Evolutionary conservation across 129 eudicot genomes (phyloP), one percentile per base, ranked within the genome.

Genomic region (Flaveria trinervia): DNA sequence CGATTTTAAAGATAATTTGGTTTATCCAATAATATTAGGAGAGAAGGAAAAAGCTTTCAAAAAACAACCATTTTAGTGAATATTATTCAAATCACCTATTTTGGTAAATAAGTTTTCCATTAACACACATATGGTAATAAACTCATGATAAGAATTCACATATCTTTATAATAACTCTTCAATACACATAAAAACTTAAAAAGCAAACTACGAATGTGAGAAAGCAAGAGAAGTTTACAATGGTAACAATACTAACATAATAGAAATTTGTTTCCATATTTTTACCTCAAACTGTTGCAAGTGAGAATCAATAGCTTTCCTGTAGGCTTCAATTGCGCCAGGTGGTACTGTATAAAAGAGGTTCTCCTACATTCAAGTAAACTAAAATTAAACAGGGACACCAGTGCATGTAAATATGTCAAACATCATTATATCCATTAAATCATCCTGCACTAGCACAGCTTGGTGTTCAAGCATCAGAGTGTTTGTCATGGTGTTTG

Each of bases 281-380:
- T 68, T 68, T 85, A 91, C 99, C 97, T 91, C 89, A 67, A 30
- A 73, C 59, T 81, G 84, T 22, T 75, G 85, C 77, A 86, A 82
- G 82, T 85, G 91, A 46, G 88, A 84, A 86, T 87, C 99, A 28
- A 94, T 82, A 39, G 90, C 88, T 54, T 81, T 87, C 66, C 88
- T 86, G 83, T 94, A 94, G n/a, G 84, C 81, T 78, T 91, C 96
- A 83, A 89, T 82, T 7, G 99, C 88, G 75, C 96, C 97, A 79
- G 86, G 83, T 9, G 88, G 92, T 44, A 91, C 93, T 65, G 87
- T 52, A 70, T 91, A 94, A 80, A 94, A 91, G 82, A 94, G 96
- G 59, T 83, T 91, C 76, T 91, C 97, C 99, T 94, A 88, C 66
- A 80, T 79, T 57, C 55, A 46, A 45, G n/a, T 36, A 46, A 26